Percentiles rank a stretch among this genome's conserved stretches.
phyloP scores from a whole-genome alignment of 148 eudicot species.

The Amaranthus cruentus region DNA sequence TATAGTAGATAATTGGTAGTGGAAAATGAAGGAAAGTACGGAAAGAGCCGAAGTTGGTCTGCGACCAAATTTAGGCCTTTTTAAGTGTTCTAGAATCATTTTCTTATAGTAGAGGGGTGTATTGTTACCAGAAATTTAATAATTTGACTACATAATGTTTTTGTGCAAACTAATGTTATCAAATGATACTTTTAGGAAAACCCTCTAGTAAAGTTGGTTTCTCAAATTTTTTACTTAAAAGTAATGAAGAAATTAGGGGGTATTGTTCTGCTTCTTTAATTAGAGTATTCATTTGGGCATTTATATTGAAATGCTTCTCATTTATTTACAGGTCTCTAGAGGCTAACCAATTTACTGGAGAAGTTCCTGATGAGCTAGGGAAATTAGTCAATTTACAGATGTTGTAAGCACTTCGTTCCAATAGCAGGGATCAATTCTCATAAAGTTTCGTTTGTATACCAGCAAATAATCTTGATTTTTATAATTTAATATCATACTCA shows the following conservation, averaged over 20 bases:
- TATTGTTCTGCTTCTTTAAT: not conserved
- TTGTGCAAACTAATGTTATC: not conserved
- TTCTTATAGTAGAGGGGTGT: not conserved
- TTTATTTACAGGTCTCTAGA: slow-evolving; percentile 49
- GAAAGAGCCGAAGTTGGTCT: no score
- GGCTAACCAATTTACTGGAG: slow-evolving; percentile 56
- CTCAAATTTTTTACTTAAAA: not conserved
- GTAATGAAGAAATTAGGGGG: not conserved
- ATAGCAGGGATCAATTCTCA: no score
- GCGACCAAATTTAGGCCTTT: no score
- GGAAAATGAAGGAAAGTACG: no score
- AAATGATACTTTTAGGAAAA: not conserved
- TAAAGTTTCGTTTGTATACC: not conserved
- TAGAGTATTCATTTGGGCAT: not conserved
- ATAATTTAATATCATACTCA: not conserved
- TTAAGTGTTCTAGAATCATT: not conserved
- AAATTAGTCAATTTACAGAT: no score
- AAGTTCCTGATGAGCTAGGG: slow-evolving; percentile 32
- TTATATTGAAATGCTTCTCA: not conserved
- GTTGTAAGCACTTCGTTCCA: no score
- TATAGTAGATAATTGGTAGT: no score
- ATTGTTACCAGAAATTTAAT: not conserved
- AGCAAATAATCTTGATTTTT: not conserved
- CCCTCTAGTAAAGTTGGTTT: not conserved
- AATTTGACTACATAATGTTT: not conserved